These are phyloP conservation scores for Elasticomyces elasticus DNA, from an alignment of 495 filamentous ascomycete species.

Conservation along the genomic window DNA sequence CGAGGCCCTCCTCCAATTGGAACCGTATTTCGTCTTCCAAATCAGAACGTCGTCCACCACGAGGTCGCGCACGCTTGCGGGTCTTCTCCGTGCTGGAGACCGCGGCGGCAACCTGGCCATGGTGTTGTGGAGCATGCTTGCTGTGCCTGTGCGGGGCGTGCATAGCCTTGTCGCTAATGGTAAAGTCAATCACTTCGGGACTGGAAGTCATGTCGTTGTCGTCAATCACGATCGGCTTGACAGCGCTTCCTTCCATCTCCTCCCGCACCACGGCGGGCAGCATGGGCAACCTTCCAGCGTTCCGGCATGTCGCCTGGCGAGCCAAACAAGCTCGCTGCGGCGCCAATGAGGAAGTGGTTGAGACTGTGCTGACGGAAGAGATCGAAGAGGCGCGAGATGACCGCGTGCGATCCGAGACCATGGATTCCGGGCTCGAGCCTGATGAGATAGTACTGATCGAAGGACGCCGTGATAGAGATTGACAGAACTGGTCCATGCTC, in stretches of 20 bases:
- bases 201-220: conserved; percentile 14
- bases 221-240: conserved; percentile 15
- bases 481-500: background rate
- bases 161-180: conserved; percentile 17
- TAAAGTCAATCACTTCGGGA: conserved; percentile 14
- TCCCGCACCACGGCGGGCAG: conserved; percentile 15
- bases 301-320: conserved; percentile 73
- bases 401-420: conserved; percentile 70
- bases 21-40: conserved; percentile 69
- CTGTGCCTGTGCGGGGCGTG: conserved; percentile 37
- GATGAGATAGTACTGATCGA: conserved; percentile 66
- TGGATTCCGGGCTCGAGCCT: conserved; percentile 79
- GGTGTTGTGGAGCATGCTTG: conserved; percentile 42
- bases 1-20: conserved; percentile 32
- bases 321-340: conserved; percentile 57
- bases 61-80: conserved; percentile 63
- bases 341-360: conserved; percentile 45
- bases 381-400: conserved; percentile 41
- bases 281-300: conserved; percentile 46
- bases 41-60: conserved; percentile 47
- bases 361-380: conserved; percentile 49
- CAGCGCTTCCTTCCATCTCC: conserved; percentile 24
- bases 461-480: conserved; percentile 35
- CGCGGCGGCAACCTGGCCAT: background rate
- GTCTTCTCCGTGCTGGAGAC: conserved; percentile 22